phyloP scores from a whole-genome alignment of 345 rosid genomes.

The Eucalyptus cloeziana region DNA sequence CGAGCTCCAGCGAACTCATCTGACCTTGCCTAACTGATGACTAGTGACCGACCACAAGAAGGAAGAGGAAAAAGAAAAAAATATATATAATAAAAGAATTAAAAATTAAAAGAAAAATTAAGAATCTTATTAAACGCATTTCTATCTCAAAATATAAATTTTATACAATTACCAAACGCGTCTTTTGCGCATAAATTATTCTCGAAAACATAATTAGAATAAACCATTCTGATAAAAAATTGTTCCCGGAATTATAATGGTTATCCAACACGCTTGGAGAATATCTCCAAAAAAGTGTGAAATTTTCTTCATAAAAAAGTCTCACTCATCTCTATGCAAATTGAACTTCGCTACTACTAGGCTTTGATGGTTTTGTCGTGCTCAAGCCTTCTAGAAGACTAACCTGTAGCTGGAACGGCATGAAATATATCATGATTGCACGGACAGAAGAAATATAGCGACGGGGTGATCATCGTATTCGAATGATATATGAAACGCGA shows the following conservation, averaged over 20 bases:
- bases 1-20: too few species aligned
- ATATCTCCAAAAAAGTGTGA: background rate
- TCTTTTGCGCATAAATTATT: too few species aligned
- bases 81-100: too few species aligned
- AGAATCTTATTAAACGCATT: accelerated
- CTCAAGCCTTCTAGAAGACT: background rate
- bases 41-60: too few species aligned
- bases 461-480: background rate
- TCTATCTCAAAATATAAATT: accelerated
- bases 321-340: background rate
- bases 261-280: accelerated
- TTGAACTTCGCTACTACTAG: background rate
- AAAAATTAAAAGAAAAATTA: too few species aligned
- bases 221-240: too few species aligned
- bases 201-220: too few species aligned
- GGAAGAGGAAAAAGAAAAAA: too few species aligned
- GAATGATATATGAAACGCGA: background rate
- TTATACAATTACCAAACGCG: accelerated
- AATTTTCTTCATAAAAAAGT: background rate
- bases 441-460: background rate
- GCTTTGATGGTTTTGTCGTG: background rate
- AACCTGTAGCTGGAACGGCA: background rate
- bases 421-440: background rate
- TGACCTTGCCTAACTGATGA: too few species aligned
- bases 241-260: accelerated